Base-by-base conservation (phyloP, 306 rosid species). In the Cyclanthera cordifolia region DNA sequence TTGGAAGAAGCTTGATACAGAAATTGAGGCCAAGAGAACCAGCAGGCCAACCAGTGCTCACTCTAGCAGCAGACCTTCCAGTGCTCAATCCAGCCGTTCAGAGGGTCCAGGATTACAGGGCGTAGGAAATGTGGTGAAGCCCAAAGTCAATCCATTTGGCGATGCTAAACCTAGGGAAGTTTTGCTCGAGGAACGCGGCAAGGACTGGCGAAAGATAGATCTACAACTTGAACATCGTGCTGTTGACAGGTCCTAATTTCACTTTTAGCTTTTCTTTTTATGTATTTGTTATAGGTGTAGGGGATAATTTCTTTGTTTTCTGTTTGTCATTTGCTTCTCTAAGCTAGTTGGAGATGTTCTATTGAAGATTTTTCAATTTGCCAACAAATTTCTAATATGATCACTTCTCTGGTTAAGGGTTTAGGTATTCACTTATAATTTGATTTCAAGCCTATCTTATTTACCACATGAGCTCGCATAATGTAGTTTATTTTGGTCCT, bases 131-230 rank as follows among this genome's bases (percentile, higher is more conserved):
- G 82, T 45, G 69, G 82, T 47, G 48, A 93, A 83, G 82, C 86
- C 90, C 1, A 94, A 85, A 80, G 87, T 90, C 72, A 94, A 94
- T 51, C 99, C 99, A 4, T 94, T 90, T 70, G 99, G 99, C 53
- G 91, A 94, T 64, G 99, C 99, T 52, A 94, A 88, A 57, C 99
- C 99, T 2, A 83, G 99, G 79, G 99, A 94, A 75, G 88, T 88
- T 76, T 82, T 86, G 84, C 86, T 94, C 71, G 84, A 79, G 63
- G 90, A 90, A 82, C 85, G 79, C 49, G 97, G 99, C 54, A 77
- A 77, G 76, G 99, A 94, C 80, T 94, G 97, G 97, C 75, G 96
- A 70, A 94, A 94, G 85, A 79, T 94, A 69, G 99, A 94, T 76
- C 88, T 79, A 5, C 91, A 94, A 32, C 81, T 86, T 84, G 96